Evolutionary conservation across 805 yeast species (phyloP).

Genomic region (Maudiozyma pseudohumilis): DNA sequence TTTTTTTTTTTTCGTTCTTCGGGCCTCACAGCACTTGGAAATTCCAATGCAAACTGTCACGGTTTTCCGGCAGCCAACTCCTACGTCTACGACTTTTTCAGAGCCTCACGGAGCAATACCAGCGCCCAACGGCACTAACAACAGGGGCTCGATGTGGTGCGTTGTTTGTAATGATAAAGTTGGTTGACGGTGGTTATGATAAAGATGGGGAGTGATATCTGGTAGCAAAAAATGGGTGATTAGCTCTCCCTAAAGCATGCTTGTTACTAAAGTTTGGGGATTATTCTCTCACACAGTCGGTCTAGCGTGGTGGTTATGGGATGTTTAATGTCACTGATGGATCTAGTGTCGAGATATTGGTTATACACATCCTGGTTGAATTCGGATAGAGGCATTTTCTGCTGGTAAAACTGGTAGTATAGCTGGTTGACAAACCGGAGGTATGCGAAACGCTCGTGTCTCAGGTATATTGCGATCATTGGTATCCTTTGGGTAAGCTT

Average conservation of each 20-base stretch:
- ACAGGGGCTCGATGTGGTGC: too few relatives aligned
- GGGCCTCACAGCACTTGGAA: too few relatives aligned
- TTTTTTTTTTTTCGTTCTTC: too few relatives aligned
- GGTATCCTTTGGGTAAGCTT: constrained; percentile 22
- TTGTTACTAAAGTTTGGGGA: constrained; percentile 3
- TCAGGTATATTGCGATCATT: constrained; percentile 18
- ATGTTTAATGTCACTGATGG: constrained; percentile 15
- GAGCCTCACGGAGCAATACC: too few relatives aligned
- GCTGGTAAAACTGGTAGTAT: constrained; percentile 25
- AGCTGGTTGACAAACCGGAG: constrained; percentile 27
- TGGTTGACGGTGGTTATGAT: neutral
- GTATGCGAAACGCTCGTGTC: constrained; percentile 22
- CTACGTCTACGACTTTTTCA: too few relatives aligned
- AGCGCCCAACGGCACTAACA: too few relatives aligned
- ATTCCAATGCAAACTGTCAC: too few relatives aligned
- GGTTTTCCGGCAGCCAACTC: too few relatives aligned
- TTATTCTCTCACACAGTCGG: constrained; percentile 17
- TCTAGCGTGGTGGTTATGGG: constrained; percentile 23
- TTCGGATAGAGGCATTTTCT: constrained; percentile 19
- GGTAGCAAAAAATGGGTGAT: too few relatives aligned
- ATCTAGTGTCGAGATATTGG: constrained; percentile 13
- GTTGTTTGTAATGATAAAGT: neutral
- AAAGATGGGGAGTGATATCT: neutral
- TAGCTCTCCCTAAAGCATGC: neutral
- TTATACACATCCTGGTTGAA: constrained; percentile 17